phyloP scores from a whole-genome alignment of 257 asterid genomes.

The Solanum clarkiae region DNA sequence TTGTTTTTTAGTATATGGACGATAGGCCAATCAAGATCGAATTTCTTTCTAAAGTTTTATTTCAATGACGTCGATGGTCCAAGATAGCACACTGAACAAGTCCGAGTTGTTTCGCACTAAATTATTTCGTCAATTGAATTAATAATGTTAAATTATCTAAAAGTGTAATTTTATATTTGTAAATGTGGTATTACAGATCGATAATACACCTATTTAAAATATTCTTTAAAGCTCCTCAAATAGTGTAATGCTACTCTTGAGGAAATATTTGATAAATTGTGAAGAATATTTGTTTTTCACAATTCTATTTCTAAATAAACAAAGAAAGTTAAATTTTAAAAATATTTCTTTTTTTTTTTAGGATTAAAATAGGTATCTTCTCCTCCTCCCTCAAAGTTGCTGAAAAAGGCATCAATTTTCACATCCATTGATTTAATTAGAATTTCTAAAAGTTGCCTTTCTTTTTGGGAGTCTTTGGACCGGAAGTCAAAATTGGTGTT shows the following conservation, averaged over 20 bases:
- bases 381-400: neutral
- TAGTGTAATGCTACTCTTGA: neutral
- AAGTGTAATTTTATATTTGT: too few relatives aligned
- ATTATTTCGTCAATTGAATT: neutral
- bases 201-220: neutral
- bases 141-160: neutral
- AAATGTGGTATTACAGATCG: too few relatives aligned
- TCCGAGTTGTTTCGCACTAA: neutral
- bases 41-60: neutral
- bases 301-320: neutral
- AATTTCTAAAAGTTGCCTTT: neutral
- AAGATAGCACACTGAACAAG: neutral
- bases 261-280: neutral
- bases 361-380: neutral
- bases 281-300: neutral
- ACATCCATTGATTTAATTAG: neutral
- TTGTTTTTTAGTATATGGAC: neutral
- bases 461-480: neutral
- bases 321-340: neutral
- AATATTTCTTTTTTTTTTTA: neutral
- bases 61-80: neutral
- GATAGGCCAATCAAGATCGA: neutral
- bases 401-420: neutral
- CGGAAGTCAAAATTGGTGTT: neutral
- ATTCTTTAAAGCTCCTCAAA: neutral